Percentiles rank a stretch among this genome's conserved stretches.
Conservation (phyloP, 1,284 basidiomycete genomes). For the Cutaneotrichosporon sp. region DNA sequence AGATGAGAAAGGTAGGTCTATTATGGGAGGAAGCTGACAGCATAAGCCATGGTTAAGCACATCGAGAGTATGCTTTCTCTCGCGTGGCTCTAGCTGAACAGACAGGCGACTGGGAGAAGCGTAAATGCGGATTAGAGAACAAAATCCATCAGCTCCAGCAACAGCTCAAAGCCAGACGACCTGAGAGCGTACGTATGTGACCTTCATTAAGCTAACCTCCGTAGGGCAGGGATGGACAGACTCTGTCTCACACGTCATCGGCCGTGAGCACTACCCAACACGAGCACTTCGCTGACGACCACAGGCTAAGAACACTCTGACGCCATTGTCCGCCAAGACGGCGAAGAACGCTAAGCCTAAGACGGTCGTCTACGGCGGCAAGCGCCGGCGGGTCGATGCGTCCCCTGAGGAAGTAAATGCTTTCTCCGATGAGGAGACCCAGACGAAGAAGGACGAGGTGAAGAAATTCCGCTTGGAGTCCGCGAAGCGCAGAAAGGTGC, state of each 20-base stretch:
- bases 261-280: no score
- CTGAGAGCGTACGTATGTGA: background rate
- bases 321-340: background rate
- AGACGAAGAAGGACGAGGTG: background rate
- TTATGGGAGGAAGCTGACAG: background rate
- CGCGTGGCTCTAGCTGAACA: background rate
- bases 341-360: background rate
- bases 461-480: background rate
- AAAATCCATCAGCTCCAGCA: slow-evolving; percentile 1
- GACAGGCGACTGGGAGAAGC: background rate
- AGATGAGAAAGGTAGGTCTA: background rate
- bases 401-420: background rate
- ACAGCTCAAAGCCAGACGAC: background rate
- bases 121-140: background rate
- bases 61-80: background rate
- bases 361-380: background rate
- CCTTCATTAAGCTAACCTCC: background rate
- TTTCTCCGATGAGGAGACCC: background rate
- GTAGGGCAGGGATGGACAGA: background rate
- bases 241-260: no score
- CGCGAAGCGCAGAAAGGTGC: background rate
- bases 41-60: background rate
- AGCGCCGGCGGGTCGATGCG: background rate
- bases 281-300: background rate
- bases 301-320: background rate